Percentiles rank a stretch among this genome's conserved stretches.
Evolutionary conservation across 352 stramenopile species (phyloP).

Genomic region (Thraustochytrium striatum): DNA sequence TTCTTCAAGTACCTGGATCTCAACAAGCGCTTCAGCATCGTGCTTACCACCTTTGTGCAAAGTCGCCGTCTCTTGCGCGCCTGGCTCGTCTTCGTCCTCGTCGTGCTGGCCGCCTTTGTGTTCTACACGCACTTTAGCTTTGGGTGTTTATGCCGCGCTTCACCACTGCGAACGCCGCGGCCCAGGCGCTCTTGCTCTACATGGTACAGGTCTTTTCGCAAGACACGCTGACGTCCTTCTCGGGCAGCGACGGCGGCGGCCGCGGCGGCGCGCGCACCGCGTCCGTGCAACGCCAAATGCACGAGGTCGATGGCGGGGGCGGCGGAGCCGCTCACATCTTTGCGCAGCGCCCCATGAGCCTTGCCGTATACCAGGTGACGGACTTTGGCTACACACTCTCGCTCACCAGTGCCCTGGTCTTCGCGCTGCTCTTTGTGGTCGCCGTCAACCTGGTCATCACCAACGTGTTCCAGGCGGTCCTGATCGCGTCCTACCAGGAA

Average conservation of each 20-base stretch:
- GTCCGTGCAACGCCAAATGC: no score
- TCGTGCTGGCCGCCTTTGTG: not conserved
- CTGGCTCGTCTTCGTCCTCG: slow-evolving; percentile 29
- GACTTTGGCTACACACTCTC: slow-evolving; percentile 4
- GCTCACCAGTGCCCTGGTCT: slow-evolving; percentile 7
- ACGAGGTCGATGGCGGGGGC: no score
- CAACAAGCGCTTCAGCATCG: slow-evolving; percentile 46
- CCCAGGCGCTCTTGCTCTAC: no score
- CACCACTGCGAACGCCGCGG: no score
- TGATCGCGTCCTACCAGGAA: slow-evolving; percentile 34
- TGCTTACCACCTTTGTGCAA: slow-evolving; percentile 27
- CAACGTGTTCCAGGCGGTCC: slow-evolving; percentile 44
- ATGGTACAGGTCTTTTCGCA: no score
- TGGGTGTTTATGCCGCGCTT: slow-evolving; percentile 6
- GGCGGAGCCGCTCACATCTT: no score
- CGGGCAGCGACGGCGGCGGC: no score
- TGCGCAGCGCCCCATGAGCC: not conserved
- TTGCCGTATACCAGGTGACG: not conserved
- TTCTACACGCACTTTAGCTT: slow-evolving; percentile 12
- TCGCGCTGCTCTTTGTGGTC: slow-evolving; percentile 4
- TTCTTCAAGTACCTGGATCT: slow-evolving; percentile 48
- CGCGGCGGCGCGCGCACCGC: no score
- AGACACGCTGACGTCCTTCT: no score
- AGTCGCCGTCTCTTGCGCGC: not conserved
- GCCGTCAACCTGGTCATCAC: slow-evolving; percentile 33